phyloP scores from a whole-genome alignment of 1,284 basidiomycete species.

The Trametes hirsuta region DNA sequence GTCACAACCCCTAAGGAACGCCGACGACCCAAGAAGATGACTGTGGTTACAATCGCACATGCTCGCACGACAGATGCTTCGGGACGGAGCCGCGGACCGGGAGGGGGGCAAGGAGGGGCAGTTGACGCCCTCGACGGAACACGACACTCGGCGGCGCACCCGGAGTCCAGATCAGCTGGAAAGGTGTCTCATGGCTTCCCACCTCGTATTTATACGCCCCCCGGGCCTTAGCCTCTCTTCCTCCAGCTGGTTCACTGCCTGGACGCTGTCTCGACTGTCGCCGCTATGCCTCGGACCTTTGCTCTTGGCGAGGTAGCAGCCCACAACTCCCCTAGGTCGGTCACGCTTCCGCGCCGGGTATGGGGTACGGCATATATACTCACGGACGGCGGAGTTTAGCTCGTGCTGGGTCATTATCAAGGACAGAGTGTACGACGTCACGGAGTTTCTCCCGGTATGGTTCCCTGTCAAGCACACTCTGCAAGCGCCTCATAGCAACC shows the following conservation, averaged over 20 bases:
- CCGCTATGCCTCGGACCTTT: constrained; percentile 38
- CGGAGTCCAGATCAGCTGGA: constrained; percentile 13
- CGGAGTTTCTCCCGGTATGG: constrained; percentile 75
- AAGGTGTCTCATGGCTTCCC: constrained; percentile 7
- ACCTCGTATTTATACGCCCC: constrained; percentile 14
- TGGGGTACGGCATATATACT: background rate
- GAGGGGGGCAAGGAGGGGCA: background rate
- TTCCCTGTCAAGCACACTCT: constrained; percentile 4
- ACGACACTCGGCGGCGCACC: constrained; percentile 1
- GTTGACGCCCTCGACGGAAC: constrained; percentile 2
- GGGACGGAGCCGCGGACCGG: too few relatives aligned
- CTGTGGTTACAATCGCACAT: too few relatives aligned
- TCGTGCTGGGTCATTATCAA: constrained; percentile 92
- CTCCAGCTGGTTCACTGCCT: background rate
- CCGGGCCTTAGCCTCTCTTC: background rate
- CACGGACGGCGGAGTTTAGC: constrained; percentile 37
- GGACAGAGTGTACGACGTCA: constrained; percentile 81
- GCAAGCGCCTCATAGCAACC: background rate
- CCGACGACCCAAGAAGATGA: too few relatives aligned
- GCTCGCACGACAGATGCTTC: too few relatives aligned
- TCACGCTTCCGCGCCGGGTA: constrained; percentile 3
- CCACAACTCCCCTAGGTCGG: constrained; percentile 57
- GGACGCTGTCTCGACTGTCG: background rate
- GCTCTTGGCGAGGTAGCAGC: constrained; percentile 49
- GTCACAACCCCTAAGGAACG: too few relatives aligned